phyloP scores from a whole-genome alignment of 169 alveolate genomes.

The Fabrea salina region DNA sequence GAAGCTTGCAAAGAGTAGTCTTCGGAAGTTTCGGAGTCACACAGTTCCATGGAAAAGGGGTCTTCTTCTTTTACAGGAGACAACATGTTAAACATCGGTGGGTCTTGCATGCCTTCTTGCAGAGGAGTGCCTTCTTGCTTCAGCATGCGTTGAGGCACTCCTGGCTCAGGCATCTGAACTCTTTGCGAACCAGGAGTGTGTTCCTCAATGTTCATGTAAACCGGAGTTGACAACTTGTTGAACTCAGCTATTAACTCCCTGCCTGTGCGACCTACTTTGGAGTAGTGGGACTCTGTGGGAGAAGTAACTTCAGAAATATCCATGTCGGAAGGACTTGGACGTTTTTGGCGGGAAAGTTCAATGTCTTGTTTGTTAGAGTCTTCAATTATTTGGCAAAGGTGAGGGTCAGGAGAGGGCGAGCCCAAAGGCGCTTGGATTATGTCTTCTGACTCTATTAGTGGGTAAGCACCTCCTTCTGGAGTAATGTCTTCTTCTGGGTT shows the following conservation, averaged over 20 bases:
- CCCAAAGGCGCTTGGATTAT: not conserved
- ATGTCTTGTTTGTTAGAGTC: not conserved
- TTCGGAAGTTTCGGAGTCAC: not conserved
- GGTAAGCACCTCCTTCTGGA: not conserved
- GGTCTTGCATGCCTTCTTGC: not conserved
- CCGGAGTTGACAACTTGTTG: not conserved
- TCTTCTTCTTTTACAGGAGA: not conserved
- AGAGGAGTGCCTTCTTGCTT: not conserved
- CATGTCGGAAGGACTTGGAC: not conserved
- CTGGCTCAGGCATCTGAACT: not conserved
- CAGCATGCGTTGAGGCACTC: not conserved
- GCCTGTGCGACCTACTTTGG: not conserved
- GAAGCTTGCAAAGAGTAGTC: not conserved
- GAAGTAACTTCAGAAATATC: not conserved
- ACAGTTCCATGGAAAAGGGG: not conserved
- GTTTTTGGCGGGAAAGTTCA: not conserved
- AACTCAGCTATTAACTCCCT: not conserved
- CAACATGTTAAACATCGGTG: not conserved
- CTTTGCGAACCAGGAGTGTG: not conserved
- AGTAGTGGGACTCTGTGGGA: not conserved
- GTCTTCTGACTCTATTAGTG: not conserved
- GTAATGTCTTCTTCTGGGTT: not conserved
- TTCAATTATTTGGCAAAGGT: not conserved
- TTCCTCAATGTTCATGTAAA: not conserved
- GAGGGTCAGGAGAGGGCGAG: not conserved